These are phyloP conservation scores for Sherardia arvensis DNA, from an alignment of 257 asterid genomes.

Conservation along the genomic window DNA sequence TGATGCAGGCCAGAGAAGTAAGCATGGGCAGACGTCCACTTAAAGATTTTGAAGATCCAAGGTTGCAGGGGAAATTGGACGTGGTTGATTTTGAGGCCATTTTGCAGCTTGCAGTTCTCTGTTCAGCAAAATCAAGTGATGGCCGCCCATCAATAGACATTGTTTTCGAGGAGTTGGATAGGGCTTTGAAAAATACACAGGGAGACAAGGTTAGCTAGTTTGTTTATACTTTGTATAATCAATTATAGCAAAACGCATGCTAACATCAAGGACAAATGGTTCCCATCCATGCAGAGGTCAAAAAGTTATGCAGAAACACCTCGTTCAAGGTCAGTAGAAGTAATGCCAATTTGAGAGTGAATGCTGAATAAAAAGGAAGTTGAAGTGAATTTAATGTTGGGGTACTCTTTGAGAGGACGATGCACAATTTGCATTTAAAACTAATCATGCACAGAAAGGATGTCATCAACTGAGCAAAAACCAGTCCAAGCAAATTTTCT, in stretches of 20 bases:
- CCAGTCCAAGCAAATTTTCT: background rate
- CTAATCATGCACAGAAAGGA: background rate
- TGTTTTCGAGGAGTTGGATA: conserved; percentile 60
- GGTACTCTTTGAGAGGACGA: background rate
- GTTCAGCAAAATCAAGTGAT: conserved; percentile 58
- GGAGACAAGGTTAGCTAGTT: conserved; percentile 34
- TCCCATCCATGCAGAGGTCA: conserved; percentile 11
- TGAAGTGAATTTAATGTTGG: background rate
- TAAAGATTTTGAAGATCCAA: conserved; percentile 55
- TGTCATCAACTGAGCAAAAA: background rate
- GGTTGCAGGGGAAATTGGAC: conserved; percentile 36
- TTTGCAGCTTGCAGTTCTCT: conserved; percentile 66
- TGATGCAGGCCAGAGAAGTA: conserved; percentile 78
- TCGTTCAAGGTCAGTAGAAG: conserved; percentile 29
- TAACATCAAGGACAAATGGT: background rate
- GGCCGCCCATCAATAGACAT: conserved; percentile 68
- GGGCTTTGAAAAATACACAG: conserved; percentile 49
- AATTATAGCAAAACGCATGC: background rate
- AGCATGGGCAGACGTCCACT: conserved; percentile 54
- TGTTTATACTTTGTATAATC: background rate
- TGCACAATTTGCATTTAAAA: background rate
- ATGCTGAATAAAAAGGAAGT: background rate
- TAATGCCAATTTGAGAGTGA: conserved; percentile 22
- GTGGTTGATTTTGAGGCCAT: conserved; percentile 62
- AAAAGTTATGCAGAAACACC: conserved; percentile 23